A percentile compares a stretch with the other conserved stretches of the same genome.
These are phyloP conservation scores for Oryza nivara DNA, from an alignment of 176 grass and related monocot genomes.

Conservation along the genomic window DNA sequence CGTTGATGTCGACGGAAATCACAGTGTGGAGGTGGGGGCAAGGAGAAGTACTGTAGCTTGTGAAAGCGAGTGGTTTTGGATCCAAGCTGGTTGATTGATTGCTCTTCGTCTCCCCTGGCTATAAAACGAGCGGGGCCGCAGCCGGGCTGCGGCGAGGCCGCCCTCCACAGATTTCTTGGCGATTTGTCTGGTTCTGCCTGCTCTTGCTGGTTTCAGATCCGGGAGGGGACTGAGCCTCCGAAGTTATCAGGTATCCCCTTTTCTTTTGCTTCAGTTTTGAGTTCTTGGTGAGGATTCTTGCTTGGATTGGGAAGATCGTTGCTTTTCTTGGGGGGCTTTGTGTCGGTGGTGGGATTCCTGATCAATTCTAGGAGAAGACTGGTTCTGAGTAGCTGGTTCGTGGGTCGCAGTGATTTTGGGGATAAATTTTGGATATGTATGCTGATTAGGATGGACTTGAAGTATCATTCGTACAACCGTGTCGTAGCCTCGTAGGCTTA, in stretches of 20 bases:
- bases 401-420: neutral
- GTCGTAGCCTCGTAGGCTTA: neutral
- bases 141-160: slow-evolving; percentile 1
- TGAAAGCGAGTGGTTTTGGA: slow-evolving; percentile 29
- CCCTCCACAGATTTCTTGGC: slow-evolving; percentile 25
- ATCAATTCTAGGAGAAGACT: no score
- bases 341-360: neutral
- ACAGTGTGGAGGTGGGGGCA: neutral
- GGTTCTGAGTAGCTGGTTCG: neutral
- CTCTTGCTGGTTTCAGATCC: slow-evolving; percentile 29
- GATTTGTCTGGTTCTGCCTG: neutral
- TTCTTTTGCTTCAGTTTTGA: neutral
- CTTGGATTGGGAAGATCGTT: slow-evolving; percentile 4
- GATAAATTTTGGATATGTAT: neutral
- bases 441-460: neutral
- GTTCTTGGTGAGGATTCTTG: slow-evolving; percentile 31
- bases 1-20: slow-evolving; percentile 31
- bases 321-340: neutral
- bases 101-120: slow-evolving; percentile 28
- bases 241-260: slow-evolving; percentile 44
- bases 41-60: slow-evolving; percentile 4
- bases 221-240: neutral
- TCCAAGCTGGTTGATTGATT: neutral
- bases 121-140: slow-evolving; percentile 37
- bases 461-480: neutral